Evolutionary conservation across 2,329 filamentous ascomycete genomes (phyloP).

Genomic region (Penicillium brasilianum): DNA sequence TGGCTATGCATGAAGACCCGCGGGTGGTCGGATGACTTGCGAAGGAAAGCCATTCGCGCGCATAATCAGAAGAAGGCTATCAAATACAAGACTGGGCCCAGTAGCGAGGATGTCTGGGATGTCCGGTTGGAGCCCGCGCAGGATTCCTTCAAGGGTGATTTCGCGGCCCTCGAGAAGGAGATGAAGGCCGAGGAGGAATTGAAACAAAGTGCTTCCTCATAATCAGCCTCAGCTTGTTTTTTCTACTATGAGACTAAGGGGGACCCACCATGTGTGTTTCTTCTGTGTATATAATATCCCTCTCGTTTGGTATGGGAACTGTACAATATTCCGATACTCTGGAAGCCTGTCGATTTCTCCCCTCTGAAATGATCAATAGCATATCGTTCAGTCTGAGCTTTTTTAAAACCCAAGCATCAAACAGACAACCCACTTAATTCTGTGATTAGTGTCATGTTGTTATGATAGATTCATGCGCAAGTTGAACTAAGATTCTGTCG

Average conservation of each 20-base stretch:
- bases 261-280: not conserved
- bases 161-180: constrained; percentile 48
- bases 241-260: not conserved
- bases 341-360: constrained; percentile 7
- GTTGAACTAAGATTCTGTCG: not conserved
- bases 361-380: not conserved
- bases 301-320: constrained; percentile 9
- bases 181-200: constrained; percentile 51
- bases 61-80: constrained; percentile 70
- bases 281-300: not conserved
- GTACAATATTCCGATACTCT: constrained; percentile 14
- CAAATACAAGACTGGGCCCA: constrained; percentile 71
- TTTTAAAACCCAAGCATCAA: not conserved
- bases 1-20: constrained; percentile 96
- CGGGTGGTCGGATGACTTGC: constrained; percentile 63
- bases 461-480: not conserved
- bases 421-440: not conserved
- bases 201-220: constrained; percentile 34
- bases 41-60: constrained; percentile 65
- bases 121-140: constrained; percentile 67
- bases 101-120: constrained; percentile 91
- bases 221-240: constrained; percentile 6
- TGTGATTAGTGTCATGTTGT: not conserved
- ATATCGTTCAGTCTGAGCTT: not conserved
- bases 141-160: constrained; percentile 54